Percentiles rank a stretch among this genome's conserved stretches.
phyloP scores from a whole-genome alignment of 805 yeast genomes.

The Maudiozyma barnettii region DNA sequence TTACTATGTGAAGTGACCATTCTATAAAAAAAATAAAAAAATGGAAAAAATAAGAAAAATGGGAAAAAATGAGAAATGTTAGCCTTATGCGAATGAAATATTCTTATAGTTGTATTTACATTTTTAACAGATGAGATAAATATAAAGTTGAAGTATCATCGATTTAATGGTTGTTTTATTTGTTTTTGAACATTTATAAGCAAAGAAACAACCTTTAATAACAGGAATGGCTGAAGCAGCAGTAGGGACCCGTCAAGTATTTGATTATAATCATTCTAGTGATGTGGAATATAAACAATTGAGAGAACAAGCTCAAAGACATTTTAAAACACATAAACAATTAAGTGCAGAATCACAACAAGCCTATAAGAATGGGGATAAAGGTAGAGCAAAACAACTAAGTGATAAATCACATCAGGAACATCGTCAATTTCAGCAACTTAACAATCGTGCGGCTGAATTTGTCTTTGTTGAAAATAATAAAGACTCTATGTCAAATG shows the following conservation, averaged over 20 bases:
- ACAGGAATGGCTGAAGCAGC: slow-evolving; percentile 8
- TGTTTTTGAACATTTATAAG: too few species aligned
- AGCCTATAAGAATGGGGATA: slow-evolving; percentile 71
- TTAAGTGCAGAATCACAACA: slow-evolving; percentile 60
- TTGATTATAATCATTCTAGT: slow-evolving; percentile 65
- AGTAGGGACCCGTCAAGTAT: slow-evolving; percentile 6
- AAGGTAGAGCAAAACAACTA: slow-evolving; percentile 58
- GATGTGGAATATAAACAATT: slow-evolving; percentile 55
- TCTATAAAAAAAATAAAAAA: too few species aligned
- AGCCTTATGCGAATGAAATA: too few species aligned
- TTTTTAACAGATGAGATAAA: too few species aligned
- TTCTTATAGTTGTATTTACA: too few species aligned
- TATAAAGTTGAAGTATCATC: too few species aligned
- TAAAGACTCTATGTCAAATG: slow-evolving; percentile 73
- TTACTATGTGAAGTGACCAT: too few species aligned
- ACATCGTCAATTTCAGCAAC: slow-evolving; percentile 50
- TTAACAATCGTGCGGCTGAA: slow-evolving; percentile 77
- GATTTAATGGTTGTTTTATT: too few species aligned
- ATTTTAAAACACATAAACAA: slow-evolving; percentile 46
- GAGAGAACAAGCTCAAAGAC: slow-evolving; percentile 59
- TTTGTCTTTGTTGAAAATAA: slow-evolving; percentile 83
- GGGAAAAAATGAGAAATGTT: too few species aligned
- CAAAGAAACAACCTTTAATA: too few species aligned
- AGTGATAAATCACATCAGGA: slow-evolving; percentile 61
- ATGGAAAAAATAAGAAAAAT: too few species aligned